Conservation (phyloP, 352 stramenopile genomes). For the Albugo candida region DNA sequence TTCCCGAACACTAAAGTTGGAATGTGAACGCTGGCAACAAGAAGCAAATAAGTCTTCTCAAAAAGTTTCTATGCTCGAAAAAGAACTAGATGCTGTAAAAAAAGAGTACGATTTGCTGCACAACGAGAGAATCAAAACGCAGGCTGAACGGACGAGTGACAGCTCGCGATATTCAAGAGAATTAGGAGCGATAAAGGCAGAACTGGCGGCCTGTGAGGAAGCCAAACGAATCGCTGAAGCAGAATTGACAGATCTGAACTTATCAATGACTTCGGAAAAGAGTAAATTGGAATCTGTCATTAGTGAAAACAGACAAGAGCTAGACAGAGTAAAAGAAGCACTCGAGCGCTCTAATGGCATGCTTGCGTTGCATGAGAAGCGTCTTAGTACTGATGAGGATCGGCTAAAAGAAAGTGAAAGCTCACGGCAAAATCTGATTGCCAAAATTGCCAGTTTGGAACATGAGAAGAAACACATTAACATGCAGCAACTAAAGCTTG, state of each 20-base stretch:
- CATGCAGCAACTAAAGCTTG: constrained; percentile 8
- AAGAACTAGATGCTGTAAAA: constrained; percentile 15
- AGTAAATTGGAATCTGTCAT: constrained; percentile 13
- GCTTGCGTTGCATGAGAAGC: constrained; percentile 22
- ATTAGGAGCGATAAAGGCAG: constrained; percentile 14
- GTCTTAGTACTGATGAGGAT: constrained; percentile 24
- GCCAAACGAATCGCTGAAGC: constrained; percentile 7
- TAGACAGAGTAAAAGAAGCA: constrained; percentile 31
- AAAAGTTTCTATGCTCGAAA: too few relatives aligned
- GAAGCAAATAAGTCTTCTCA: constrained; percentile 4
- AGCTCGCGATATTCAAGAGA: constrained; percentile 14
- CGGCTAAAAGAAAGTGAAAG: constrained; percentile 20
- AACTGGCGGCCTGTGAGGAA: constrained; percentile 8
- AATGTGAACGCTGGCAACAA: constrained; percentile 19
- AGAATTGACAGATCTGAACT: constrained; percentile 11
- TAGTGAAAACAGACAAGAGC: constrained; percentile 17
- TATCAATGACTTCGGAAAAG: constrained; percentile 12
- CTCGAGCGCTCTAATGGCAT: constrained; percentile 20
- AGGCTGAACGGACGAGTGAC: background rate
- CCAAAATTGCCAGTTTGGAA: constrained; percentile 13
- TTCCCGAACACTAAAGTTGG: constrained; percentile 17
- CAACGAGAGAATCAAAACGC: background rate
- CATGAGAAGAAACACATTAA: constrained; percentile 19
- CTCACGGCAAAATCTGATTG: constrained; percentile 23
- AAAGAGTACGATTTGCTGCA: constrained; percentile 22